Percentiles rank a stretch among this genome's conserved stretches.
Evolutionary conservation across 768 basidiomycete species (phyloP).

Genomic region (Gymnopilus dilepis): DNA sequence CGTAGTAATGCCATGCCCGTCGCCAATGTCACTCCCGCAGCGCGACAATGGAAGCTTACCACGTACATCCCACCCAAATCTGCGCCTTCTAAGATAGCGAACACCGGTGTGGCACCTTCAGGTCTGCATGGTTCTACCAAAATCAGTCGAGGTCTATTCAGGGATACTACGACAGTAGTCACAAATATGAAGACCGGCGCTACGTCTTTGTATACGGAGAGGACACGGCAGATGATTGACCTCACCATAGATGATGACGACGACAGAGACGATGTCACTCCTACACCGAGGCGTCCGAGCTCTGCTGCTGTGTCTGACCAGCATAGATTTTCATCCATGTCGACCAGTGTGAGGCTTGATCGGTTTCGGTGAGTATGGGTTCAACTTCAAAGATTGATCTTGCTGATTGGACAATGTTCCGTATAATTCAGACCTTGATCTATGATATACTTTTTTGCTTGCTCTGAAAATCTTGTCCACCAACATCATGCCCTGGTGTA

Average conservation of each 20-base stretch:
- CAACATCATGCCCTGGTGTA: background rate
- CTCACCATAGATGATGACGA: conserved; percentile 17
- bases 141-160: conserved; percentile 1
- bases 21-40: conserved; percentile 51
- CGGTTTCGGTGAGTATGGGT: conserved; percentile 29
- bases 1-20: conserved; percentile 35
- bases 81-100: conserved; percentile 22
- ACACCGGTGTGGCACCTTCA: background rate
- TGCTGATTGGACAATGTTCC: background rate
- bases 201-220: background rate
- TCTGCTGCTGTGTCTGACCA: conserved; percentile 6
- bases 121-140: background rate
- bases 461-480: background rate
- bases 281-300: background rate
- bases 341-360: conserved; percentile 19
- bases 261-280: conserved; percentile 7
- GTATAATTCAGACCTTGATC: background rate
- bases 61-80: conserved; percentile 23
- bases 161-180: conserved; percentile 5
- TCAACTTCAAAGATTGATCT: too few species aligned
- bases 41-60: conserved; percentile 35
- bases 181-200: conserved; percentile 1
- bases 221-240: conserved; percentile 18
- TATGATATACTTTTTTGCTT: background rate
- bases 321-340: conserved; percentile 20